Base-by-base conservation (phyloP, 148 eudicot genomes). In the Silene latifolia region DNA sequence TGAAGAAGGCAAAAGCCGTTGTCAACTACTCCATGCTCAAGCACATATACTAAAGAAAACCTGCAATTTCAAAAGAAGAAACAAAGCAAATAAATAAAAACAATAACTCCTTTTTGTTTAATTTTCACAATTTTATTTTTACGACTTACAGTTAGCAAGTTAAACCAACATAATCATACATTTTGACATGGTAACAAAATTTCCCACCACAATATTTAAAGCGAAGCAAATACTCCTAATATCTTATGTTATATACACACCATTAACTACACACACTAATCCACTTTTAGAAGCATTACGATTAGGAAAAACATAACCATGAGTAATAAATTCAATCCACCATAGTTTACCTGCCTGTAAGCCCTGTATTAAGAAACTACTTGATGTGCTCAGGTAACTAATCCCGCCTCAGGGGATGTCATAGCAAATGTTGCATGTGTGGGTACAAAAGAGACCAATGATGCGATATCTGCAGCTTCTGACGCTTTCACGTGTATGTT, bases 331-430 rank as follows among this genome's bases (percentile, higher is more conserved):
- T 18, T n/a, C n/a, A n/a, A 15, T 23, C 44, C 64, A 47, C 8
- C 64, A 47, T 4, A 23, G 23, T 25, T 35, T 62, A 7, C 70
- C 51, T 68, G 23, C 11, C 29, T 13, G n/a, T n/a, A n/a, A n/a
- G n/a, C n/a, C n/a, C n/a, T n/a, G 8, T 23, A 62, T 51, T 39
- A 35, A 64, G 60, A 74, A 46, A 53, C 19, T 70, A 39, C 44
- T 74, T 65, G 44, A 72, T 76, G 69, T 77, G 63, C 72, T 80
- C 83, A 94, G 98, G 97, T 95, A 44, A 64, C 74, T 46, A 95
- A 95, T 75, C 98, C 98, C 76, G 96, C 97, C 44, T 90, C 89
- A 32, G 96, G 96, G 54, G 91, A 95, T 63, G 86, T 89, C 65
- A 78, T 95, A 64, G 81, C 93, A 60, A 83, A 84, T 80, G 96